phyloP scores from a whole-genome alignment of 148 eudicot genomes.

The Rhododendron molle region DNA sequence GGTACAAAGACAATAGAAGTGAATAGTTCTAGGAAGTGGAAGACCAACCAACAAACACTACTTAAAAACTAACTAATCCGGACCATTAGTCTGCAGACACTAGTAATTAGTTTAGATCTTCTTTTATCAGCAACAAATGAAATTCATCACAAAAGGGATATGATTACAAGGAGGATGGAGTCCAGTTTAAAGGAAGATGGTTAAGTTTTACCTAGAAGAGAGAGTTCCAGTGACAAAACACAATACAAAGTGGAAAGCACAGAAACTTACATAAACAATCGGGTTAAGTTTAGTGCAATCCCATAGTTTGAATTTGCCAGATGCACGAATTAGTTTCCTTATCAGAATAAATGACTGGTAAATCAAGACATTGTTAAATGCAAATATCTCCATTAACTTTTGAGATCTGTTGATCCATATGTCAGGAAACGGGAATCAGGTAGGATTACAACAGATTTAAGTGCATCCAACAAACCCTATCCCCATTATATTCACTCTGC shows the following conservation, averaged over 20 bases:
- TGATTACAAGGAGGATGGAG: background rate
- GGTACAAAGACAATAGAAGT: background rate
- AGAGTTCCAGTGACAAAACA: background rate
- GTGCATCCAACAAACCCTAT: background rate
- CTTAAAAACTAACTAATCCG: background rate
- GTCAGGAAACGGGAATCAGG: background rate
- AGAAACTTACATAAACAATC: background rate
- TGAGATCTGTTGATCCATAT: background rate
- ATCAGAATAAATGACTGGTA: background rate
- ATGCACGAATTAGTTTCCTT: background rate
- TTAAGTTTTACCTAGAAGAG: background rate
- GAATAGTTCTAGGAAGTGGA: background rate
- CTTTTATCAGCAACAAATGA: background rate
- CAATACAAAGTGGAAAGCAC: background rate
- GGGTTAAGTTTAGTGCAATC: background rate
- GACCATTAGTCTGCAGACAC: background rate
- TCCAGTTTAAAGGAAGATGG: background rate
- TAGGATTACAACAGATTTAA: background rate
- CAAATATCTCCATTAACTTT: background rate
- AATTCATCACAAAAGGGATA: background rate
- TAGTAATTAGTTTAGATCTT: background rate
- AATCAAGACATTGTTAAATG: background rate
- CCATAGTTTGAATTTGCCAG: background rate
- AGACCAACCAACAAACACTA: background rate
- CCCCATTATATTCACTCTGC: slow-evolving; percentile 1